Base-by-base conservation (phyloP, 768 basidiomycete genomes). In the Kwoniella pini region DNA sequence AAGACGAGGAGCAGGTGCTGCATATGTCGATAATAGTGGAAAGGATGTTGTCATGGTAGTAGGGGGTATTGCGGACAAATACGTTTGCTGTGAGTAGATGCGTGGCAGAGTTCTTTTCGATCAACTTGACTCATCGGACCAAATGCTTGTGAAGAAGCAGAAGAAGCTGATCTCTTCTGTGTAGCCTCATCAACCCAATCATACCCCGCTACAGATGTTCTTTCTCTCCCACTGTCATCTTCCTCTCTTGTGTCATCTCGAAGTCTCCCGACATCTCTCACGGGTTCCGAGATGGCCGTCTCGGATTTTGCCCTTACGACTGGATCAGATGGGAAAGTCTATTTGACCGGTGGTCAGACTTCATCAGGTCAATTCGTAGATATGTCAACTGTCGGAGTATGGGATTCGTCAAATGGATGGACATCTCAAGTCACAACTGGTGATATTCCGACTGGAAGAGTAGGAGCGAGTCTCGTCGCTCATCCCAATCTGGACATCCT, bases 41-140 rank as follows among this genome's bases (percentile, higher is more conserved):
- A 57, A 65, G 2, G 69, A 65, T 3, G 55, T 59, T 21, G 22
- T 75, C 40, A 67, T 77, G 64, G 58, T 75, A 45, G 70, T 78
- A 26, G 77, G 77, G 1, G 77, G 77, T 44, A 46, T 77, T 21
- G 62, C 70, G 12, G 77, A 78, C 48, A 53, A 64, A 39, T 77
- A 77, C 49, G 65, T 68, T 17, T 78, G 77, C 52, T 67, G 76
- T 78, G 57, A 70, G 76, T 70, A 3, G n/a, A n/a, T n/a, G n/a
- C n/a, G n/a, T n/a, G n/a, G n/a, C n/a, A n/a, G 9, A 11, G 9
- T 4, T 44, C 31, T 31, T 26, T n/a, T n/a, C n/a, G 43, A 6
- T n/a, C 33, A 36, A n/a, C n/a, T n/a, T n/a, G n/a, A n/a, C n/a
- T n/a, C n/a, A n/a, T n/a, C n/a, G n/a, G n/a, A n/a, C n/a, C n/a